Evolutionary conservation across 768 basidiomycete species (phyloP).

Genomic region (Floccularia luteovirens): DNA sequence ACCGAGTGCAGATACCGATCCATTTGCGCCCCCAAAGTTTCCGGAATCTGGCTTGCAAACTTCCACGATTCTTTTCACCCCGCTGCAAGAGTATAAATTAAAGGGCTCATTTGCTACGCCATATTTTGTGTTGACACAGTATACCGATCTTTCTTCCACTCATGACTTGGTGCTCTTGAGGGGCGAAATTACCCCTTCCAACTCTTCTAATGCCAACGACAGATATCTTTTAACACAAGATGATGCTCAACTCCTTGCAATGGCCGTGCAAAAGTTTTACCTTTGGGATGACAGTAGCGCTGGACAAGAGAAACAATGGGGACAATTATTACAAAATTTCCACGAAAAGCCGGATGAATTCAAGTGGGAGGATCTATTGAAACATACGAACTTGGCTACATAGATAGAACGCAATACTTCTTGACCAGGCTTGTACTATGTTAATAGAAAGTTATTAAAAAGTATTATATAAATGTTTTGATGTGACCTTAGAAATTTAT

Average conservation of each 20-base stretch:
- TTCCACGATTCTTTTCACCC: slow-evolving; percentile 86
- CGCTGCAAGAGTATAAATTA: slow-evolving; percentile 88
- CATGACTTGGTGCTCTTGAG: slow-evolving; percentile 82
- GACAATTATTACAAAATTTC: slow-evolving; percentile 56
- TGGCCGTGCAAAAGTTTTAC: slow-evolving; percentile 85
- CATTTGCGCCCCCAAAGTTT: slow-evolving; percentile 29
- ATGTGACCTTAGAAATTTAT: too few species aligned
- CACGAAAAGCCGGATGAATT: slow-evolving; percentile 76
- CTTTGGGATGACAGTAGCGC: slow-evolving; percentile 40
- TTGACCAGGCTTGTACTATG: too few species aligned
- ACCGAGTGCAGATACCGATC: slow-evolving; percentile 40
- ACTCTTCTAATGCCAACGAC: slow-evolving; percentile 21
- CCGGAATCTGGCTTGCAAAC: slow-evolving; percentile 34
- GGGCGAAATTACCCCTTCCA: slow-evolving; percentile 81
- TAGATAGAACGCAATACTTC: too few species aligned
- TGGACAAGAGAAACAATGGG: slow-evolving; percentile 28
- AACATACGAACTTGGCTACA: slow-evolving; percentile 29
- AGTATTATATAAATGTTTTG: too few species aligned
- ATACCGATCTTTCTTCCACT: slow-evolving; percentile 77
- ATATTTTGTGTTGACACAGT: slow-evolving; percentile 84
- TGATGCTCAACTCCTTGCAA: slow-evolving; percentile 77
- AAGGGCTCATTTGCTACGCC: slow-evolving; percentile 83
- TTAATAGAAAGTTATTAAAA: too few species aligned
- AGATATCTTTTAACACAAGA: slow-evolving; percentile 63
- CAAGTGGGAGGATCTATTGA: slow-evolving; percentile 74